Evolutionary conservation across 2,329 filamentous ascomycete species (phyloP).

Genomic region (Trichoderma sp.): DNA sequence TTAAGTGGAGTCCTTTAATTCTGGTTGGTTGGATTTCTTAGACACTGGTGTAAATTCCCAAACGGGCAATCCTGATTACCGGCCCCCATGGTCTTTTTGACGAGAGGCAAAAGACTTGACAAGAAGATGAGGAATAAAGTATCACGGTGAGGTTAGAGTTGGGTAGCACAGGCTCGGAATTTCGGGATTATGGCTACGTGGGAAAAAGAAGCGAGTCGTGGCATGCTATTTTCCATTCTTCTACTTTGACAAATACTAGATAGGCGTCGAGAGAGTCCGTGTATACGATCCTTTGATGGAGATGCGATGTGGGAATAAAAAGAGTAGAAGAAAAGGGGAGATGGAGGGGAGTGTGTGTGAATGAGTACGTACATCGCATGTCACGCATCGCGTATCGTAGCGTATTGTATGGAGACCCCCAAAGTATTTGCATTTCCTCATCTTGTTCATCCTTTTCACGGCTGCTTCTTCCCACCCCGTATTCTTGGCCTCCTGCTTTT

Average conservation of each 20-base stretch:
- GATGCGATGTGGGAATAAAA: background rate
- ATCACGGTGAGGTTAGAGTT: background rate
- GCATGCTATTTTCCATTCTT: background rate
- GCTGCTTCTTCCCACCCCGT: background rate
- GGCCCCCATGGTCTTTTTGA: background rate
- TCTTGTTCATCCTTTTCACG: background rate
- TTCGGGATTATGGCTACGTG: background rate
- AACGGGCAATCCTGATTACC: background rate
- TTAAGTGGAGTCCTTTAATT: background rate
- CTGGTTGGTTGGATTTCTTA: background rate
- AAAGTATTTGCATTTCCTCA: background rate
- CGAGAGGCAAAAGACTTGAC: background rate
- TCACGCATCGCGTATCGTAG: background rate
- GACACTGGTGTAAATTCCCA: background rate
- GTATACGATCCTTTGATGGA: background rate
- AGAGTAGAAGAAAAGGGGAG: too few species aligned
- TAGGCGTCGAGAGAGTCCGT: background rate
- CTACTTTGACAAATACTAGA: background rate
- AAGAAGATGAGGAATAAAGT: background rate
- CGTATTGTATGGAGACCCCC: background rate
- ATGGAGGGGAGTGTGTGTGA: background rate
- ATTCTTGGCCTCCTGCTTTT: background rate
- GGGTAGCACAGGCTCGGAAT: background rate
- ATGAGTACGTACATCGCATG: background rate
- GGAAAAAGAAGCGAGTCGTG: background rate